Evolutionary conservation across 2,329 filamentous ascomycete genomes (phyloP).

Genomic region (Colletotrichum sp.): DNA sequence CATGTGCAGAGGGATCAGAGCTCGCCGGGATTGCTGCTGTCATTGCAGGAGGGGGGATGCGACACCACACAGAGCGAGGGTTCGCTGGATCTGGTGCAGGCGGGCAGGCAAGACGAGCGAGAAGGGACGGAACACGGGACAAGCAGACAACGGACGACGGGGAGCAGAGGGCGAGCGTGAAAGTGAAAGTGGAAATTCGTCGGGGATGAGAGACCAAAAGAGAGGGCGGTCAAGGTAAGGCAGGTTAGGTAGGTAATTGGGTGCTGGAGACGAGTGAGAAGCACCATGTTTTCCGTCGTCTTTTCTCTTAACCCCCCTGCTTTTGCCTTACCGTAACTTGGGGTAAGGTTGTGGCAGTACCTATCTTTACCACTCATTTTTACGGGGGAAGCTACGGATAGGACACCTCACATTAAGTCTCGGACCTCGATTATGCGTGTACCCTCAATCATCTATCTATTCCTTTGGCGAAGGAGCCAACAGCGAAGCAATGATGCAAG

Average conservation of each 20-base stretch:
- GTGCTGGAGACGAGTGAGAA: not conserved
- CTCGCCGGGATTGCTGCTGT: slow-evolving; percentile 34
- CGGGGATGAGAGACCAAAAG: not conserved
- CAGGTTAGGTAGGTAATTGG: not conserved
- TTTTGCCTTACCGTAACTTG: not conserved
- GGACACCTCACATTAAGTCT: not conserved
- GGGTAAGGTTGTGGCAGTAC: not conserved
- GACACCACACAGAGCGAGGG: not conserved
- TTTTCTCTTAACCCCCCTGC: not conserved
- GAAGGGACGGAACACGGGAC: not conserved
- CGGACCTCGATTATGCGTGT: not conserved
- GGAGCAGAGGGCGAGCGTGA: not conserved
- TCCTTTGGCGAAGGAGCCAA: not conserved
- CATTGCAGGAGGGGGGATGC: slow-evolving; percentile 29
- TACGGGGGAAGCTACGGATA: not conserved
- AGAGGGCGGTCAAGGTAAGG: not conserved
- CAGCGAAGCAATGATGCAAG: not conserved
- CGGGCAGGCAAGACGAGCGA: not conserved
- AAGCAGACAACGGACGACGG: not conserved
- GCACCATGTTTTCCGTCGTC: not conserved
- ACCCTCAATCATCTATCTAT: not conserved
- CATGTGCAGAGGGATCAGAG: slow-evolving; percentile 31
- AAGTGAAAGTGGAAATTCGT: not conserved
- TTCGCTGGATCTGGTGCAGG: not conserved
- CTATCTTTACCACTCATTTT: not conserved